A percentile compares a stretch with the other conserved stretches of the same genome.
Evolutionary conservation across 306 rosid genomes (phyloP).

Genomic region (Cucurbita moschata): DNA sequence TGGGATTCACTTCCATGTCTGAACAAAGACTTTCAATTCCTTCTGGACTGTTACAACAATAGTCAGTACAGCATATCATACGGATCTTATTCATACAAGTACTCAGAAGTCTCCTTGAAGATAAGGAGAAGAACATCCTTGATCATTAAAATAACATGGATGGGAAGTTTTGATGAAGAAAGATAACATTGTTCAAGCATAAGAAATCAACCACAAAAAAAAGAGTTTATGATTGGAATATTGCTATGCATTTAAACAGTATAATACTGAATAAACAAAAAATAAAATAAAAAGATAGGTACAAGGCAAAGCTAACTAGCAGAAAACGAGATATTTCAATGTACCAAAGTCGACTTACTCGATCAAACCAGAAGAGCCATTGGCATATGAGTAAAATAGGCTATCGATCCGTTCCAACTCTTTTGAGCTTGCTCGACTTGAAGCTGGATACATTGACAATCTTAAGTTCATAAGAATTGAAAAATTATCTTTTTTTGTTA

Average conservation of each 20-base stretch:
- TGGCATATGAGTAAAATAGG: constrained; percentile 57
- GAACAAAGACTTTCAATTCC: constrained; percentile 93
- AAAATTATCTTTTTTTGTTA: not conserved
- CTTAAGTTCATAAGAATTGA: not conserved
- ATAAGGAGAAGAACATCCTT: not conserved
- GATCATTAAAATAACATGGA: not conserved
- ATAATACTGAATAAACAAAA: not conserved
- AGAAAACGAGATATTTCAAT: not conserved
- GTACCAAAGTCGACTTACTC: constrained; percentile 48
- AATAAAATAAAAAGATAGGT: not conserved
- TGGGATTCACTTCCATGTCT: constrained; percentile 78
- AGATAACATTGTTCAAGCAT: too few species aligned
- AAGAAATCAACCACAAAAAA: too few species aligned
- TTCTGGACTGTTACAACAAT: constrained; percentile 66
- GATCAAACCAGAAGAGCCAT: constrained; percentile 63
- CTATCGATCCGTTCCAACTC: constrained; percentile 73
- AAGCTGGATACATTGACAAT: constrained; percentile 38
- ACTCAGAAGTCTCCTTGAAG: not conserved
- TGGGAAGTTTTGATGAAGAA: not conserved
- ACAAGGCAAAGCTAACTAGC: not conserved
- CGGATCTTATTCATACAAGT: not conserved
- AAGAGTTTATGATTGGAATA: not conserved
- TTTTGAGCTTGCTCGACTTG: constrained; percentile 71
- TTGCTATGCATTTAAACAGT: not conserved
- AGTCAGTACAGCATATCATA: not conserved